phyloP scores from a whole-genome alignment of 2,329 filamentous ascomycete genomes.

The Aspergillus sergii region DNA sequence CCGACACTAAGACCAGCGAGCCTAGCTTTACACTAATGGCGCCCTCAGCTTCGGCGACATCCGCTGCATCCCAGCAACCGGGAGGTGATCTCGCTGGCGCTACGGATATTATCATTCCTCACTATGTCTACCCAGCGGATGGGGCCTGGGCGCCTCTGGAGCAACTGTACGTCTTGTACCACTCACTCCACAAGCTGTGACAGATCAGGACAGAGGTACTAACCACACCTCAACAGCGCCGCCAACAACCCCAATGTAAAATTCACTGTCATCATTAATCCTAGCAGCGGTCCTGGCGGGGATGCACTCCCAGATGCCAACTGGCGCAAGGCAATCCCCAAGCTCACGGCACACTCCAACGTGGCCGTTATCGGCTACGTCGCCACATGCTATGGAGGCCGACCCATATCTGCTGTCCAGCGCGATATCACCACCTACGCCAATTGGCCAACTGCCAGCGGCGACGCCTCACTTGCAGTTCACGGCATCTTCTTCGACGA shows the following conservation, averaged over 20 bases:
- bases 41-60: not conserved
- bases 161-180: conserved; percentile 6
- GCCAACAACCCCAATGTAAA: conserved; percentile 17
- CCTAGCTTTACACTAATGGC: not conserved
- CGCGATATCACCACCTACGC: conserved; percentile 15
- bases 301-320: conserved; percentile 11
- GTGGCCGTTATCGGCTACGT: conserved; percentile 15
- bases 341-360: conserved; percentile 8
- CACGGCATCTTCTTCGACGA: conserved; percentile 18
- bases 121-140: conserved; percentile 22
- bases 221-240: conserved; percentile 4
- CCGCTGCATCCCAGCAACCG: not conserved
- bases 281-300: conserved; percentile 19
- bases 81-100: not conserved
- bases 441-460: conserved; percentile 10
- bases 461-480: conserved; percentile 12
- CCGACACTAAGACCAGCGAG: not conserved
- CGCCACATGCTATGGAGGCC: conserved; percentile 5
- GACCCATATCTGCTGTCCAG: conserved; percentile 6
- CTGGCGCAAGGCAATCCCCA: conserved; percentile 10
- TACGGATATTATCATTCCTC: conserved; percentile 16
- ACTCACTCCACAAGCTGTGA: not conserved
- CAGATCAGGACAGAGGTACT: not conserved
- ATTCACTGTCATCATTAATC: conserved; percentile 27
- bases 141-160: conserved; percentile 23